phyloP scores from a whole-genome alignment of 768 basidiomycete genomes.

The Russula brevipes region DNA sequence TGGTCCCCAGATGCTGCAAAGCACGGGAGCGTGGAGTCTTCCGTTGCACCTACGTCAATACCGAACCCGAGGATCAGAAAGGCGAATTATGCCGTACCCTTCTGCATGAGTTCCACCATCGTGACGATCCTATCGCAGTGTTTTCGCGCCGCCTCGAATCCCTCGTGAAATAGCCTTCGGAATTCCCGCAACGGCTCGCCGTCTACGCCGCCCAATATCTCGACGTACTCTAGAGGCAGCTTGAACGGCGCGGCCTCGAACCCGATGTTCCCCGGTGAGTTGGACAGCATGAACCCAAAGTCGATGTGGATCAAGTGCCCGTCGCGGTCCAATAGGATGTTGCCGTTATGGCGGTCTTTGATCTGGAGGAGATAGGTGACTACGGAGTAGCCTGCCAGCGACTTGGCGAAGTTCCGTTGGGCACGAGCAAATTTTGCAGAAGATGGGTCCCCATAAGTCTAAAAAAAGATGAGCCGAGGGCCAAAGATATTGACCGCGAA shows the following conservation, averaged over 20 bases:
- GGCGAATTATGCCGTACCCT: constrained; percentile 49
- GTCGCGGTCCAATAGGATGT: constrained; percentile 92
- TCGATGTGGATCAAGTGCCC: constrained; percentile 97
- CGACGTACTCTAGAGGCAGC: constrained; percentile 88
- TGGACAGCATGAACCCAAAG: constrained; percentile 96
- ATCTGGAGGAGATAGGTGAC: constrained; percentile 96
- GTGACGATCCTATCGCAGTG: constrained; percentile 95
- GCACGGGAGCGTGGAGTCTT: constrained; percentile 87
- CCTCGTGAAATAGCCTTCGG: constrained; percentile 80
- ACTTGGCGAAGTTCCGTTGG: constrained; percentile 91
- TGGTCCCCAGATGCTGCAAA: constrained; percentile 88
- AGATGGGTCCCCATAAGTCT: constrained; percentile 88
- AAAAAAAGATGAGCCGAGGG: background rate
- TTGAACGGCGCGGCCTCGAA: constrained; percentile 99
- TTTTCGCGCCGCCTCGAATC: constrained; percentile 90
- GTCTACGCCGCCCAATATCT: constrained; percentile 85
- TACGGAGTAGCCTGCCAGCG: constrained; percentile 94
- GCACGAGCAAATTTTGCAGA: constrained; percentile 86
- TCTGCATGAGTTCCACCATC: constrained; percentile 97
- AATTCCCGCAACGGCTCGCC: constrained; percentile 78
- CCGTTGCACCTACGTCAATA: constrained; percentile 17
- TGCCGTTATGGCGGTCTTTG: constrained; percentile 98
- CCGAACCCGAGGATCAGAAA: background rate
- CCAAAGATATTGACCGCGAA: constrained; percentile 9
- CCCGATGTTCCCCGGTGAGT: constrained; percentile 95